Base-by-base conservation (phyloP, 805 yeast genomes). In the Candida arabinofermentans region DNA sequence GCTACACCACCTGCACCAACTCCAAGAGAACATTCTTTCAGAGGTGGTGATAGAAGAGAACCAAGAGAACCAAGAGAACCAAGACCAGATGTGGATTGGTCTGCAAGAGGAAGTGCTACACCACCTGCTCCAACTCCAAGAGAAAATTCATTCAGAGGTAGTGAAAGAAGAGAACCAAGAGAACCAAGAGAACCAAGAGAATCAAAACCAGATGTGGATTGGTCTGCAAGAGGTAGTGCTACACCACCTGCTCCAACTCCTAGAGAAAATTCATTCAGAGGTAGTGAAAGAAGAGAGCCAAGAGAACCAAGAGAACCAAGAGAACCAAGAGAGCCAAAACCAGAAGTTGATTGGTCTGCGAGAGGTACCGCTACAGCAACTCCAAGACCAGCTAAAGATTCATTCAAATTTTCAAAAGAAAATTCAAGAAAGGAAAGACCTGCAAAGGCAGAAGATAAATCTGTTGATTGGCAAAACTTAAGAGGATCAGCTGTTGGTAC, bases 21-120 rank as follows among this genome's bases (percentile, higher is more conserved):
- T 19, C 44, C 41, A 34, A 44, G 47, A 37, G 38, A 43, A 54
- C 55, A 61, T 62, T 47, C 66, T 64, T 42, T 39, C 35, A 44
- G 46, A 47, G 42, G 41, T 2, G 44, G 43, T 14, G 47, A 44
- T 10, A 36, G 47, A 36, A 19, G 51, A 53, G 41, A 59, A 44
- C 53, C 40, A 19, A 42, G 50, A 57, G 64, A 43, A 44, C 66
- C 62, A 52, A 65, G 70, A 61, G 64, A 65, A 49, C 76, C 71
- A 55, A 81, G 73, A 54, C 77, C 78, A 36, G 74, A 72, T 26
- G 58, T 75, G 27, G 78, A 74, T 50, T 75, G 79, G 79, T 45
- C 66, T 22, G 64, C 58, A 13, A 56, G 65, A 54, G 61, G 56
- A 30, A 18, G 50, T 6, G 40, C 43, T 16, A 43, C 44, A 3